Base-by-base conservation (phyloP, 345 rosid species). In the Cardiospermum halicacabum region DNA sequence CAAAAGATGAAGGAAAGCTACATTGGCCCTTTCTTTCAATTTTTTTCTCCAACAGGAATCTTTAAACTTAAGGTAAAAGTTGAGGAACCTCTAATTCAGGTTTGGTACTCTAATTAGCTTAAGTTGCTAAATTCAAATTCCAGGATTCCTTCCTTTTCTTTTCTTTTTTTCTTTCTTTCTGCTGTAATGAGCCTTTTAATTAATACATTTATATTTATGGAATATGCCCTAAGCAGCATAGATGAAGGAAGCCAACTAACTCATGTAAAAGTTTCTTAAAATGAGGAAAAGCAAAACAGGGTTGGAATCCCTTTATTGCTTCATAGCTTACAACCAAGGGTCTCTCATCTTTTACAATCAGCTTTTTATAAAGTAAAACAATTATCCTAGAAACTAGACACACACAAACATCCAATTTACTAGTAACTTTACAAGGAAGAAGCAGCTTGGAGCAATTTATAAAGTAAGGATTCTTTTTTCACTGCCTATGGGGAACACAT, bases 291-390 rank as follows among this genome's bases (percentile, higher is more conserved):
- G 63, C 15, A 24, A 39, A 59, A 18, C 63, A 26, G 9, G 26
- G 25, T 43, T 42, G 21, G 27, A 32, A 27, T 58, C 24, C 63
- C 50, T 1, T 28, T 61, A 21, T 61, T 53, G 40, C 12, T n/a
- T 43, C 43, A 61, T 27, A 10, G 48, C 28, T 45, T 11, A 60
- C 6, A 11, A 26, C 6, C 7, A 30, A 8, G 37, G 11, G 28
- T 11, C 53, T 37, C 39, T 7, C 22, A 26, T 26, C 11, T 18
- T 5, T 60, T 60, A 3, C 37, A 60, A 12, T n/a, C 19, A 28
- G 65, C 27, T 30, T 45, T 45, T 45, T 30, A 5, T 16, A 45
- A 60, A 61, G 65, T 28, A 28, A 27, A 61, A 11, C 47, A n/a
- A n/a, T 26, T 19, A 16, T 18, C n/a, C n/a, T 7, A 10, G 55